phyloP scores from a whole-genome alignment of 1,284 basidiomycete genomes.

The Microbotryum scabiosae region DNA sequence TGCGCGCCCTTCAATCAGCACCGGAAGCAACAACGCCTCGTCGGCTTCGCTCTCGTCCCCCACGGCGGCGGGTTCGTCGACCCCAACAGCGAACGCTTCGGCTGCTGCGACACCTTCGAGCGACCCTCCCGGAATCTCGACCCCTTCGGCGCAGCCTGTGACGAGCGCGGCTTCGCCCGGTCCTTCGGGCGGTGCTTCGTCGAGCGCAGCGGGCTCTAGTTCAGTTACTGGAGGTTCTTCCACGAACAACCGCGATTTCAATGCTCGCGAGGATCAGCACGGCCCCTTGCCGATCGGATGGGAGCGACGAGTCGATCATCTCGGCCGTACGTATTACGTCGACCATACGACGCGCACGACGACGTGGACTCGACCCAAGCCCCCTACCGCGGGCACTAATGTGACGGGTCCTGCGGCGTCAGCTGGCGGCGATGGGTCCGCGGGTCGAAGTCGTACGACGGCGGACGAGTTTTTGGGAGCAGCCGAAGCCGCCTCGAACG shows the following conservation, averaged over 20 bases:
- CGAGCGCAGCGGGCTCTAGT: slow-evolving; percentile 39
- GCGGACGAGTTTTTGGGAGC: slow-evolving; percentile 37
- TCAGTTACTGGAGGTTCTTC: slow-evolving; percentile 41
- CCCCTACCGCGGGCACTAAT: slow-evolving; percentile 35
- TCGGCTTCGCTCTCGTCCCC: slow-evolving; percentile 13
- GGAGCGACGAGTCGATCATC: slow-evolving; percentile 84
- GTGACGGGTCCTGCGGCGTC: slow-evolving; percentile 4
- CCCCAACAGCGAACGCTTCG: slow-evolving; percentile 28
- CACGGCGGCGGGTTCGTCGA: slow-evolving; percentile 9
- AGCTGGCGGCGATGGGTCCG: slow-evolving; percentile 3
- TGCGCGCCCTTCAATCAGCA: slow-evolving; percentile 36
- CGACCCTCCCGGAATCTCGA: slow-evolving; percentile 17
- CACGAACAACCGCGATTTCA: slow-evolving; percentile 59
- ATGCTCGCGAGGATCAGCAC: slow-evolving; percentile 66
- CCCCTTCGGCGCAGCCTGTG: slow-evolving; percentile 10
- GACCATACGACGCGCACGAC: slow-evolving; percentile 76
- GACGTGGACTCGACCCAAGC: slow-evolving; percentile 76
- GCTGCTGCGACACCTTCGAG: slow-evolving; percentile 22
- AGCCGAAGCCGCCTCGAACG: slow-evolving; percentile 30
- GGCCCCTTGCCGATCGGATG: slow-evolving; percentile 78
- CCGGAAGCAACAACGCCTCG: slow-evolving; percentile 28
- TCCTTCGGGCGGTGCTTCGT: slow-evolving; percentile 40
- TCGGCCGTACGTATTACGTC: slow-evolving; percentile 72
- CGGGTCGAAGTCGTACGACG: slow-evolving; percentile 26
- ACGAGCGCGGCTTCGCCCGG: slow-evolving; percentile 8